Percentiles rank a stretch among this genome's conserved stretches.
Conservation (phyloP, 371 early-diverging fungal genomes). For the Saksenaea oblongispora region DNA sequence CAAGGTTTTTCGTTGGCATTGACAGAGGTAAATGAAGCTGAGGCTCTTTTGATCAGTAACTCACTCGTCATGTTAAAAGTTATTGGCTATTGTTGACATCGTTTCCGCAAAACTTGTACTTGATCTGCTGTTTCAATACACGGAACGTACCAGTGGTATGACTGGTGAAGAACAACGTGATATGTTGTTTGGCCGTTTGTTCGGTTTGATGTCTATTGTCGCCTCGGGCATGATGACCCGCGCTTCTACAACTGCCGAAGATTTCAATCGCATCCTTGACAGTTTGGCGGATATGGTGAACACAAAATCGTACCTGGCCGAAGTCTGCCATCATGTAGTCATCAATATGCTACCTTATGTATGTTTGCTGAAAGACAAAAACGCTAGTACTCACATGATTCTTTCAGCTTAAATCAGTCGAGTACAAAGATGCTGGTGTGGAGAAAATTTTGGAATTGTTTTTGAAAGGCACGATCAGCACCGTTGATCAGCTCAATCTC, state of each 20-base stretch:
- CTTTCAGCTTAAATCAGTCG: slow-evolving; percentile 26
- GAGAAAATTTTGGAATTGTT: slow-evolving; percentile 54
- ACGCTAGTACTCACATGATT: background rate
- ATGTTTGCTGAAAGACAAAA: slow-evolving; percentile 27
- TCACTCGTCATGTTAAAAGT: slow-evolving; percentile 16
- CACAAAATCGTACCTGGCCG: slow-evolving; percentile 76
- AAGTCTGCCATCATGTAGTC: slow-evolving; percentile 74
- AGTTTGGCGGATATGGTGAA: slow-evolving; percentile 65
- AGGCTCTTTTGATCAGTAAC: background rate
- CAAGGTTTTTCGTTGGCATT: slow-evolving; percentile 95
- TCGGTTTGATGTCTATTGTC: slow-evolving; percentile 82
- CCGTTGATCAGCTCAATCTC: slow-evolving; percentile 73
- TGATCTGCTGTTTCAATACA: slow-evolving; percentile 67
- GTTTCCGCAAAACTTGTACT: slow-evolving; percentile 62
- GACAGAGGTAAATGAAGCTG: slow-evolving; percentile 63
- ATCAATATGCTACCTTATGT: slow-evolving; percentile 60
- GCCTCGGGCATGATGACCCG: slow-evolving; percentile 81
- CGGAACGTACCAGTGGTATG: slow-evolving; percentile 59
- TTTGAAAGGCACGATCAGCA: slow-evolving; percentile 59
- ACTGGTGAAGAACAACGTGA: slow-evolving; percentile 84
- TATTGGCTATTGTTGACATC: slow-evolving; percentile 42
- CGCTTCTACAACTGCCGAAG: slow-evolving; percentile 54
- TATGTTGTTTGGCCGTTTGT: slow-evolving; percentile 87
- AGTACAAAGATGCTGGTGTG: slow-evolving; percentile 36
- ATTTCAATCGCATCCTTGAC: slow-evolving; percentile 66